Conservation (phyloP, 805 yeast genomes). For the Wickerhamomyces queroliae region DNA sequence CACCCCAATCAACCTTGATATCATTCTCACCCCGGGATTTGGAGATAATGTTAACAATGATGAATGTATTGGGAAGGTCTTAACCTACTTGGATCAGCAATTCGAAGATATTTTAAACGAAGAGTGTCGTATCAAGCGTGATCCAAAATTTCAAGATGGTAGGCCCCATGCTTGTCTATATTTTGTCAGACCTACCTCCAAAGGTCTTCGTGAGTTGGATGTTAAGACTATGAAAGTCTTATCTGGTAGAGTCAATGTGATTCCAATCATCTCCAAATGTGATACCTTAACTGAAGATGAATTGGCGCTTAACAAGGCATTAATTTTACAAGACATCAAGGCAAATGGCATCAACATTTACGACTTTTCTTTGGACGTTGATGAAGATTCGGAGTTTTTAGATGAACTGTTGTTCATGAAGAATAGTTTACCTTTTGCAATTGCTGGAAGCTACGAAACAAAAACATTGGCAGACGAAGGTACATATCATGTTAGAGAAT, state of each 20-base stretch:
- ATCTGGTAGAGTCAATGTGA: constrained; percentile 69
- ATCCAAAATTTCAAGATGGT: constrained; percentile 64
- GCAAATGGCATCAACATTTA: constrained; percentile 58
- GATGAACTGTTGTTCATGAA: constrained; percentile 32
- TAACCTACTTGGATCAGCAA: constrained; percentile 60
- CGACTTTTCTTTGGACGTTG: constrained; percentile 65
- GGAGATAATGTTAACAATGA: constrained; percentile 72
- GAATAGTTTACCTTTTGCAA: constrained; percentile 54
- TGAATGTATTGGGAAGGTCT: constrained; percentile 40
- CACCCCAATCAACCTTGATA: constrained; percentile 44
- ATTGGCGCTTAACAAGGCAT: constrained; percentile 43
- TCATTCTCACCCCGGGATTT: constrained; percentile 71
- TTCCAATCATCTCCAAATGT: constrained; percentile 78
- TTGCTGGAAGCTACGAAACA: constrained; percentile 50
- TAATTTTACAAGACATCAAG: constrained; percentile 50
- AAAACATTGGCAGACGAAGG: constrained; percentile 23
- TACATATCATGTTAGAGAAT: constrained; percentile 43
- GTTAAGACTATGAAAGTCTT: constrained; percentile 63
- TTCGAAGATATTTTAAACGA: constrained; percentile 69
- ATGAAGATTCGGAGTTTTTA: constrained; percentile 35
- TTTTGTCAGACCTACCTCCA: constrained; percentile 66
- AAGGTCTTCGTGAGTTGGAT: constrained; percentile 68
- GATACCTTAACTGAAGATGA: constrained; percentile 73
- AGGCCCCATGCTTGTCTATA: constrained; percentile 76
- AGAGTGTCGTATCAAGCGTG: constrained; percentile 68